Percentiles rank a stretch among this genome's conserved stretches.
Evolutionary conservation across 2,329 filamentous ascomycete species (phyloP).

Genomic region (Aspergillus calidoustus): DNA sequence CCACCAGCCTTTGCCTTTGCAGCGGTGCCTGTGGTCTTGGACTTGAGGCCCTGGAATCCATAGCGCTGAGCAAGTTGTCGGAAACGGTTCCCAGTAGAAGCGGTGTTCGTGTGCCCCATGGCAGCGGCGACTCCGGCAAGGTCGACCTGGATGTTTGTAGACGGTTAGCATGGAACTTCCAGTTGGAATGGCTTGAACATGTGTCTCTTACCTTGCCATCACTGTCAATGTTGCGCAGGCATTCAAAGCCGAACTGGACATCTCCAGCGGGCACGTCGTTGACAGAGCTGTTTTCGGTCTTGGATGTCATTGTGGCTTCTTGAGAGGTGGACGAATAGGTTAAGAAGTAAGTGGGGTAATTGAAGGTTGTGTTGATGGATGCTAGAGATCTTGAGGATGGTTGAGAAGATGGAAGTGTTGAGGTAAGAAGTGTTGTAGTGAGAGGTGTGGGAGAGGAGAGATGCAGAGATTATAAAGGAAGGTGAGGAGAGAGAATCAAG

Average conservation of each 20-base stretch:
- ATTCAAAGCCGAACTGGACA: slow-evolving; percentile 32
- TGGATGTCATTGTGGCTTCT: slow-evolving; percentile 10
- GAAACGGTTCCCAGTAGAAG: slow-evolving; percentile 35
- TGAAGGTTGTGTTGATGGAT: too few relatives aligned
- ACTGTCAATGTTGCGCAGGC: slow-evolving; percentile 28
- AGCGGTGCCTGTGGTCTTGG: slow-evolving; percentile 4
- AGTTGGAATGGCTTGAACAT: not conserved
- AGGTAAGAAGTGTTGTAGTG: too few relatives aligned
- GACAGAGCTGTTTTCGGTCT: not conserved
- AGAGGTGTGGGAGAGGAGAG: too few relatives aligned
- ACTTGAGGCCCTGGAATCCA: slow-evolving; percentile 26
- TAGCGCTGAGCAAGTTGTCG: slow-evolving; percentile 32
- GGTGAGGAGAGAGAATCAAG: too few relatives aligned
- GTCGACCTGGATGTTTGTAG: slow-evolving; percentile 29
- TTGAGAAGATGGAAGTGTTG: too few relatives aligned
- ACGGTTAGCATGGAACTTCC: not conserved
- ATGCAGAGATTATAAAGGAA: too few relatives aligned
- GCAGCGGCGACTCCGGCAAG: slow-evolving; percentile 29
- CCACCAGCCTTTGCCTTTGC: not conserved
- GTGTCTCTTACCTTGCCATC: slow-evolving; percentile 22
- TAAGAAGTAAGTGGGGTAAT: not conserved
- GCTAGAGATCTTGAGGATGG: too few relatives aligned
- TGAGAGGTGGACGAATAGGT: not conserved
- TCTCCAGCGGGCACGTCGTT: slow-evolving; percentile 18
- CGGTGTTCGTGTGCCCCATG: slow-evolving; percentile 34